Conservation (phyloP, 257 asterid species). For the Verbascum thapsus region DNA sequence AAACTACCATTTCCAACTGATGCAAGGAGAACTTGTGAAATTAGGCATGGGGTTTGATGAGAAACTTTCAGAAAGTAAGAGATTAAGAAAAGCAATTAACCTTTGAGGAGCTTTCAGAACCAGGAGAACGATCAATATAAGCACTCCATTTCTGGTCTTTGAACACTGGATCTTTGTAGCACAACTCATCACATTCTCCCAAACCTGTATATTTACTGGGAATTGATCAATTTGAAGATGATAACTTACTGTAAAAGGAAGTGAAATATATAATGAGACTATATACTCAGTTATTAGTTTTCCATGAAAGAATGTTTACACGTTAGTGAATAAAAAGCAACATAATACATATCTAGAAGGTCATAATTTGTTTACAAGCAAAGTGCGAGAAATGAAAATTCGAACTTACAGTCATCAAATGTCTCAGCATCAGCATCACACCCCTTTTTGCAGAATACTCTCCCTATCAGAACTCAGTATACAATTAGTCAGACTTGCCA, state of each 20-base stretch:
- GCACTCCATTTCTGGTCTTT: slow-evolving; percentile 94
- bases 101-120: slow-evolving; percentile 79
- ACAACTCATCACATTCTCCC: slow-evolving; percentile 80
- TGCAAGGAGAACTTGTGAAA: too few species aligned
- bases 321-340: background rate
- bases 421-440: slow-evolving; percentile 86
- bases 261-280: background rate
- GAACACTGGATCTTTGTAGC: slow-evolving; percentile 92
- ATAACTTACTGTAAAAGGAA: background rate
- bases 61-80: background rate
- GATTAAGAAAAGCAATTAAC: slow-evolving; percentile 33
- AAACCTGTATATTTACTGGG: slow-evolving; percentile 50
- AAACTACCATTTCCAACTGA: too few species aligned
- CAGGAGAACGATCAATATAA: slow-evolving; percentile 96
- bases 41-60: background rate
- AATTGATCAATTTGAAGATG: background rate
- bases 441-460: slow-evolving; percentile 91
- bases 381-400: slow-evolving; percentile 30
- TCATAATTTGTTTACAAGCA: slow-evolving; percentile 32
- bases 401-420: slow-evolving; percentile 75
- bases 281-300: background rate
- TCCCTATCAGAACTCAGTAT: slow-evolving; percentile 60
- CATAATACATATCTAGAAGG: background rate
- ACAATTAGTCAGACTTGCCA: slow-evolving; percentile 33
- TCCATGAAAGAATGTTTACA: background rate